Evolutionary conservation across 176 grass and related monocot genomes (phyloP).

Genomic region (Triticum monococcum): DNA sequence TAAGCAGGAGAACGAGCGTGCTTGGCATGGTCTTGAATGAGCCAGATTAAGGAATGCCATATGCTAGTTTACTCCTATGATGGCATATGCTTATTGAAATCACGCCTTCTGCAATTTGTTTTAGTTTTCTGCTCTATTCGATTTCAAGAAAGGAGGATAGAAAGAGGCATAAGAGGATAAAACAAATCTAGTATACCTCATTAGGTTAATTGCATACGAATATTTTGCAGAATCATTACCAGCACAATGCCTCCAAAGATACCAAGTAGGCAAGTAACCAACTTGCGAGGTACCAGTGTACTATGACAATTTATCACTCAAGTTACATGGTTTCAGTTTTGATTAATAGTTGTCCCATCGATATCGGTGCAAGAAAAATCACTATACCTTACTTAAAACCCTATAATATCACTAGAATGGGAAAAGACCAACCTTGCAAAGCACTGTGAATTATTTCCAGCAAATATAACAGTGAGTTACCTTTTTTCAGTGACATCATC

Average conservation of each 20-base stretch:
- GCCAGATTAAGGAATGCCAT: constrained; percentile 4
- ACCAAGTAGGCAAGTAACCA: constrained; percentile 5
- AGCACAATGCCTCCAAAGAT: neutral
- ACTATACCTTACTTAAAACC: neutral
- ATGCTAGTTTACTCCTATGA: neutral
- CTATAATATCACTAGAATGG: neutral
- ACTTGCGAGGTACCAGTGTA: neutral
- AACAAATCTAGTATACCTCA: neutral
- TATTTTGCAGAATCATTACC: constrained; percentile 1
- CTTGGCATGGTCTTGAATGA: neutral
- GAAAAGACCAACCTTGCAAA: neutral
- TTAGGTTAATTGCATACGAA: neutral
- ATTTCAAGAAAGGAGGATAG: neutral
- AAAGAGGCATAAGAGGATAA: constrained; percentile 1
- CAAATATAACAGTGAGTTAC: constrained; percentile 8
- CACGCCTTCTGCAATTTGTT: neutral
- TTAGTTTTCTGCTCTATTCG: neutral
- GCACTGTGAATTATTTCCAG: neutral
- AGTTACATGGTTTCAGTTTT: constrained; percentile 5
- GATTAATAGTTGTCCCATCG: constrained; percentile 1
- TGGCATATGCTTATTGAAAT: constrained; percentile 6
- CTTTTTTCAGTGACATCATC: constrained; percentile 59
- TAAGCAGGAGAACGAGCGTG: too few relatives aligned
- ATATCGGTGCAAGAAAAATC: neutral
- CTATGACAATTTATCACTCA: neutral